Conservation (phyloP, 257 asterid species). For the Solanum pinnatisectum region DNA sequence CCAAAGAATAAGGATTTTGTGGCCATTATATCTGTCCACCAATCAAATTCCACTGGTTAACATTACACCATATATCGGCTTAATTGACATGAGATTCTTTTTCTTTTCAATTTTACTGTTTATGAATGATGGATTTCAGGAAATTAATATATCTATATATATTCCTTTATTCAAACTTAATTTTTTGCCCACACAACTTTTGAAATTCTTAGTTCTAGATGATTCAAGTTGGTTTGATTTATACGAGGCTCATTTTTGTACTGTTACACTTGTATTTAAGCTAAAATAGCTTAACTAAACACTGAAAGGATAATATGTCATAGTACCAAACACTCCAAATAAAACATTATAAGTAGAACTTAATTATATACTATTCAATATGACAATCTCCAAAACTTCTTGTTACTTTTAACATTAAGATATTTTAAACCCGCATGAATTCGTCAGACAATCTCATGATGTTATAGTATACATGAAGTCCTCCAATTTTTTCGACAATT, state of each 20-base stretch:
- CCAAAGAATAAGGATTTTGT: neutral
- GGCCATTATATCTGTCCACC: neutral
- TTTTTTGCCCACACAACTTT: neutral
- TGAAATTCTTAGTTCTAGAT: neutral
- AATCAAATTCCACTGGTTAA: neutral
- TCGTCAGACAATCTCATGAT: neutral
- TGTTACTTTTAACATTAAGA: neutral
- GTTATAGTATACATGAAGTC: neutral
- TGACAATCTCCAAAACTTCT: neutral
- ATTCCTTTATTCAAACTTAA: neutral
- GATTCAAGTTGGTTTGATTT: neutral
- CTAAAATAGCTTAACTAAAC: neutral
- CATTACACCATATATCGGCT: neutral
- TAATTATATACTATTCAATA: neutral
- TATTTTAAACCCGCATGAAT: too few relatives aligned
- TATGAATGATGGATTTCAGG: neutral
- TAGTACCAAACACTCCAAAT: neutral
- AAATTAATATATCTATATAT: neutral
- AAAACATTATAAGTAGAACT: neutral
- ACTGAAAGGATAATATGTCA: neutral
- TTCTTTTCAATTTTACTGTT: neutral
- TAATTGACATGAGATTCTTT: neutral
- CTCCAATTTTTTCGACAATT: neutral
- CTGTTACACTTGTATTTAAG: neutral
- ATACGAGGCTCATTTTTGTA: neutral